phyloP scores from a whole-genome alignment of 1,284 basidiomycete genomes.

The Fistulina hepatica region DNA sequence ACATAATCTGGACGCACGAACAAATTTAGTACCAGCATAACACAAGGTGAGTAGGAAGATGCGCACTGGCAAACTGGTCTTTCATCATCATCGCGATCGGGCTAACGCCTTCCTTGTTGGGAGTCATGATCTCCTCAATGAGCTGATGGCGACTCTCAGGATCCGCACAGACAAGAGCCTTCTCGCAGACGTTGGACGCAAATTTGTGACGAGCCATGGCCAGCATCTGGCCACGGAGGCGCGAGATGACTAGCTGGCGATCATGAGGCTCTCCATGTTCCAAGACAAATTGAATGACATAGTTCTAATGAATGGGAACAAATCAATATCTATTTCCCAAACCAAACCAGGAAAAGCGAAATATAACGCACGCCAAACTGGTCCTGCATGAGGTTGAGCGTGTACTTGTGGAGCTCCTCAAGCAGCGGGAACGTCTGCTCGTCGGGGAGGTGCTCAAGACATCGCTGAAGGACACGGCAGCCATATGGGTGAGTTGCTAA shows the following conservation, averaged over 20 bases:
- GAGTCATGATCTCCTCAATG: conserved; percentile 71
- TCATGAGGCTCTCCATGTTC: conserved; percentile 71
- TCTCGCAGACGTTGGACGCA: conserved; percentile 95
- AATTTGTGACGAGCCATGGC: conserved; percentile 86
- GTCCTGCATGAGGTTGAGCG: conserved; percentile 69
- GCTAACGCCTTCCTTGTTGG: conserved; percentile 43
- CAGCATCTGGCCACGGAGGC: conserved; percentile 72
- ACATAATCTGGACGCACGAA: conserved; percentile 53
- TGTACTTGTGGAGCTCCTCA: conserved; percentile 74
- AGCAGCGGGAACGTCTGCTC: conserved; percentile 64
- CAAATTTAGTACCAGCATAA: conserved; percentile 7
- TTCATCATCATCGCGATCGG: conserved; percentile 77
- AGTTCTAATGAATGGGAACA: conserved; percentile 50
- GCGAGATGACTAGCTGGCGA: conserved; percentile 54
- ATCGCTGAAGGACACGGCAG: conserved; percentile 90
- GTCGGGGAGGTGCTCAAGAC: conserved; percentile 77
- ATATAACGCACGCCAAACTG: conserved; percentile 68
- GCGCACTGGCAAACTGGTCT: conserved; percentile 82
- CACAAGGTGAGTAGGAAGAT: conserved; percentile 1
- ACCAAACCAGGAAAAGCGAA: conserved; percentile 1
- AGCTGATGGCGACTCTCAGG: conserved; percentile 53
- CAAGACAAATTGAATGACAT: conserved; percentile 91
- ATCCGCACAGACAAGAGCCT: conserved; percentile 67
- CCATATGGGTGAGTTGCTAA: conserved; percentile 89
- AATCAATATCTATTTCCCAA: conserved; percentile 1